Conservation (phyloP, 352 stramenopile species). For the Globisporangium acanthophoron region DNA sequence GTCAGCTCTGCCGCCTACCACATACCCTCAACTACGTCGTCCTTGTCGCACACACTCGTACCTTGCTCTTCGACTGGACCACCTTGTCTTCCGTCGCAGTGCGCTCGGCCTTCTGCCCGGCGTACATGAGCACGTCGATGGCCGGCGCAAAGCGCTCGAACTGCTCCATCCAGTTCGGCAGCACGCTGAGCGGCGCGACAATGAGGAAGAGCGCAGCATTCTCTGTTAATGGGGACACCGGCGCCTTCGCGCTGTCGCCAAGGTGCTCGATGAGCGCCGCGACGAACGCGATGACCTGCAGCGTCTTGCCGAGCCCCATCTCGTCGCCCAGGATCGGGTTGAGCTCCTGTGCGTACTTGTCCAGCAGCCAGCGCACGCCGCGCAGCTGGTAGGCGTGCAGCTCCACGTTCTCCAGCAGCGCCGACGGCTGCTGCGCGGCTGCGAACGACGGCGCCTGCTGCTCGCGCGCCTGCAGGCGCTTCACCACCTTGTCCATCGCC, state of each 20-base stretch:
- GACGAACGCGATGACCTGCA: conserved; percentile 75
- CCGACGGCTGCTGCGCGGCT: conserved; percentile 19
- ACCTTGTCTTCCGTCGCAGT: conserved; percentile 4
- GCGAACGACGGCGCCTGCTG: conserved; percentile 18
- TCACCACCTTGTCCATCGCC: conserved; percentile 44
- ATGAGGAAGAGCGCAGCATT: conserved; percentile 32
- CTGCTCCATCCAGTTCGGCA: conserved; percentile 83
- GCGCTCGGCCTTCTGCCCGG: conserved; percentile 46
- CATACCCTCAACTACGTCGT: not conserved
- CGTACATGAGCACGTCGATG: conserved; percentile 53
- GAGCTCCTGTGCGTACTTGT: conserved; percentile 51
- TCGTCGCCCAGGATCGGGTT: conserved; percentile 95
- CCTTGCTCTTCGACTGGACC: conserved; percentile 7
- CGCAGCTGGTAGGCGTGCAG: conserved; percentile 70
- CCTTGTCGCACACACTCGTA: not conserved
- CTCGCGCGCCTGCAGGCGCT: conserved; percentile 15
- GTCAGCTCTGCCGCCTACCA: not conserved
- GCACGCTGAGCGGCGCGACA: conserved; percentile 69
- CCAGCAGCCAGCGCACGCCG: conserved; percentile 59
- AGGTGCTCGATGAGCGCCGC: conserved; percentile 28
- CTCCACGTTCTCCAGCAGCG: conserved; percentile 44
- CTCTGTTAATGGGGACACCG: too few relatives aligned
- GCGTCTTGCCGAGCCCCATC: conserved; percentile 90
- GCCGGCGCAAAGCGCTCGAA: conserved; percentile 61
- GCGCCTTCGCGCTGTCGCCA: not conserved